Evolutionary conservation across 306 rosid species (phyloP), one percentile per base, ranked within the genome.

Genomic region (Corylus avellana): DNA sequence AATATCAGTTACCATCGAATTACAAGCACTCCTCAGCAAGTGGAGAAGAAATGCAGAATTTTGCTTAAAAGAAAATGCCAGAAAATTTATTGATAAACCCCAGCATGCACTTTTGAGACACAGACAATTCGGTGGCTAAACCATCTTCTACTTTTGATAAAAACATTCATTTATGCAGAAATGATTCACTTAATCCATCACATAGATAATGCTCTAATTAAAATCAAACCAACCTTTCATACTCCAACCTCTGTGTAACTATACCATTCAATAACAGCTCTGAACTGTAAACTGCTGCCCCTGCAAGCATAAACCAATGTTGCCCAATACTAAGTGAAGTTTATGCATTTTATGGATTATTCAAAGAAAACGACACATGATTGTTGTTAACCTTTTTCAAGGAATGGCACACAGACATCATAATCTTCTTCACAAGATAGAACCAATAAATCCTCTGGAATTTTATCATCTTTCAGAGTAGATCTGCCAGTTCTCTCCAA

Each of bases 401-500:
- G 96, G 78, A 91, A 90, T 57, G 99, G 93, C 79, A 88, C 76
- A 63, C 96, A 95, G 32, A 82, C 69, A 75, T 77, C 85, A 73
- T 88, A 91, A 86, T 96, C 99, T 79, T 95, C 97, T 87, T 93
- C 99, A 59, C 96, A 91, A 14, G 99, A 93, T 51, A 95, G 80
- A 81, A 95, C 85, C 85, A 96, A 87, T 44, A 96, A 85, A 87
- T 90, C 90, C 76, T 91, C 96, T 55, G 88, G 88, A 82, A 84
- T 66, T 74, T 84, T 85, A 64, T 82, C 86, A 61, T 83, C 91
- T 75, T 90, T 88, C 84, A 89, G 37, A 77, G 55, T 67, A 59
- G 90, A 90, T 79, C 90, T 83, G 74, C 98, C 85, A 18, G 87
- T 81, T 82, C 92, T 91, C 92, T 89, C 96, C 67, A 90, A 81